phyloP scores from a whole-genome alignment of 2,329 filamentous ascomycete species.

The Penicillium sp. region DNA sequence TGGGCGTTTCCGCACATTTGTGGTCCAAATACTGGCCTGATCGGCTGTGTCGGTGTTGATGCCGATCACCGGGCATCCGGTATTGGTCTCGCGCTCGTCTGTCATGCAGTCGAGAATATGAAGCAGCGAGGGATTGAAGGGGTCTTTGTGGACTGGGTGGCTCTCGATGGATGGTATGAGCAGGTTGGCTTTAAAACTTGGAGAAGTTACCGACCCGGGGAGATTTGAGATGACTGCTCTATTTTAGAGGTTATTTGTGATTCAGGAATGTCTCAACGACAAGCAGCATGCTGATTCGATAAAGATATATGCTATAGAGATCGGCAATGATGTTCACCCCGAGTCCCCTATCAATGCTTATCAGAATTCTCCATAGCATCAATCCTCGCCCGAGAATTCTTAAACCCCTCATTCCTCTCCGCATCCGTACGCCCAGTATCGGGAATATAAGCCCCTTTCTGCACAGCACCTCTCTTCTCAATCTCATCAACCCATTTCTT shows the following conservation, averaged over 20 bases:
- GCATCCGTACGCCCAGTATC: constrained; percentile 11
- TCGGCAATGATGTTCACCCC: neutral
- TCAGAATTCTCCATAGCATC: constrained; percentile 18
- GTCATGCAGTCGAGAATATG: constrained; percentile 47
- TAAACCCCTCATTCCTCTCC: constrained; percentile 12
- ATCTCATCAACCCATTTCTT: constrained; percentile 34
- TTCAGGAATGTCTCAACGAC: neutral
- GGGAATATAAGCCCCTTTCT: constrained; percentile 24
- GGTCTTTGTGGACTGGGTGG: constrained; percentile 48
- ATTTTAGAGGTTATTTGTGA: neutral
- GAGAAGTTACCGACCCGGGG: constrained; percentile 41
- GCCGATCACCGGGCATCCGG: constrained; percentile 37
- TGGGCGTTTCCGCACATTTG: constrained; percentile 46
- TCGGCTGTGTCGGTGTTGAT: constrained; percentile 48
- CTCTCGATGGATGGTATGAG: constrained; percentile 47
- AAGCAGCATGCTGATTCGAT: too few species aligned
- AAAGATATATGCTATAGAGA: neutral
- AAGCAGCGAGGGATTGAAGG: constrained; percentile 42
- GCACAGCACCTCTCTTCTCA: constrained; percentile 28
- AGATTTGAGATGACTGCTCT: constrained; percentile 12
- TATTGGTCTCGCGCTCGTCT: constrained; percentile 45
- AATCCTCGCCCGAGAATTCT: constrained; percentile 18
- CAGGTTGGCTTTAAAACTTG: constrained; percentile 42
- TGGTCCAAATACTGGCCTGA: constrained; percentile 44
- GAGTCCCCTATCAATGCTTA: neutral